Conservation (phyloP, 306 rosid genomes). For the Psophocarpus tetragonolobus region DNA sequence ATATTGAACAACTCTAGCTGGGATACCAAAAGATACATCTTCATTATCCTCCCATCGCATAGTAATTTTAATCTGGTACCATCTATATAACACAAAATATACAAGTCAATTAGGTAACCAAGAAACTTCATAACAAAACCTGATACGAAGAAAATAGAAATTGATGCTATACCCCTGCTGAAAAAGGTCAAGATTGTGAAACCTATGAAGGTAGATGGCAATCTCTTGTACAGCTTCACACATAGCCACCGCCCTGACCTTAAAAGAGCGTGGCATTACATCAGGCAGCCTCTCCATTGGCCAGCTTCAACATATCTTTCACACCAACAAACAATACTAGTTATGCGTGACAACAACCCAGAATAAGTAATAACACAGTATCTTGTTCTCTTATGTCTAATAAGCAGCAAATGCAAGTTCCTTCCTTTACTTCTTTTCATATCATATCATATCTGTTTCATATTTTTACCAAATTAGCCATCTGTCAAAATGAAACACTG, state of each 20-base stretch:
- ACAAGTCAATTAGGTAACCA: neutral
- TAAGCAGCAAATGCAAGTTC: neutral
- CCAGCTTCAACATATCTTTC: neutral
- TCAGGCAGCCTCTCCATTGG: constrained; percentile 26
- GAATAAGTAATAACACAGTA: constrained; percentile 7
- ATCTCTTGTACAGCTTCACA: constrained; percentile 79
- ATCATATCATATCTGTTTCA: neutral
- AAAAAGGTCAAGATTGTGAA: constrained; percentile 97
- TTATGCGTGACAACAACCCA: constrained; percentile 24
- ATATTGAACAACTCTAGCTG: constrained; percentile 90
- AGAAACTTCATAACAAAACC: neutral
- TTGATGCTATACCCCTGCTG: constrained; percentile 69
- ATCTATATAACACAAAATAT: constrained; percentile 41
- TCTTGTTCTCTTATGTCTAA: constrained; percentile 32
- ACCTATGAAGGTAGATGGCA: constrained; percentile 82
- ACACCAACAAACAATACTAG: constrained; percentile 26
- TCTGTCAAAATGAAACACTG: constrained; percentile 5
- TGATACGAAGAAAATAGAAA: neutral
- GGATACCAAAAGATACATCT: constrained; percentile 60
- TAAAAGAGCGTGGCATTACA: constrained; percentile 56
- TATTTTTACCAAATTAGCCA: constrained; percentile 10
- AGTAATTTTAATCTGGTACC: constrained; percentile 84
- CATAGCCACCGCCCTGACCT: constrained; percentile 63
- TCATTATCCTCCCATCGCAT: constrained; percentile 81
- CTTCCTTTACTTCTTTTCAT: constrained; percentile 19